Conservation (phyloP, 2,329 filamentous ascomycete species). For the Aureobasidium leucospermi region DNA sequence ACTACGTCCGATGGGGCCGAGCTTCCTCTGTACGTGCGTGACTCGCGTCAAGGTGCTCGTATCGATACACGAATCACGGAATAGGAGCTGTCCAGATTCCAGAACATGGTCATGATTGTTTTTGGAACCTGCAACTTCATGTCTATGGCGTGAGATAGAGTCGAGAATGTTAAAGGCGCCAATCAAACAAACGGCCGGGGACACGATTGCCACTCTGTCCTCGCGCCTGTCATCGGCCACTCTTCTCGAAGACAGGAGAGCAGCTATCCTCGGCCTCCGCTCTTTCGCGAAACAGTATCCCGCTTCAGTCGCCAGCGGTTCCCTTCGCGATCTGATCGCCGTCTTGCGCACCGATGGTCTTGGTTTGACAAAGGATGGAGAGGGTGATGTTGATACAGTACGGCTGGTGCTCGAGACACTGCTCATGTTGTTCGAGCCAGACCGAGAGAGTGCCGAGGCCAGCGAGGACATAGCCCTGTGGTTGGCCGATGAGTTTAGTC, state of each 20-base stretch:
- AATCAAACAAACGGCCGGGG: conserved; percentile 89
- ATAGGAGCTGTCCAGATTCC: conserved; percentile 2
- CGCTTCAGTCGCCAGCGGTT: conserved; percentile 88
- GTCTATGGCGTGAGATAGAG: neutral
- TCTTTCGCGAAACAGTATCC: conserved; percentile 97
- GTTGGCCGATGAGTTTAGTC: conserved; percentile 96
- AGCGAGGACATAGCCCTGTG: conserved; percentile 94
- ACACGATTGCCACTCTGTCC: conserved; percentile 87
- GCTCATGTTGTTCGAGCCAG: conserved; percentile 78
- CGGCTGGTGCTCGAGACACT: conserved; percentile 93
- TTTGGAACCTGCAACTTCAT: neutral
- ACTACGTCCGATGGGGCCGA: too few species aligned
- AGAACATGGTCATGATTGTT: conserved; percentile 1
- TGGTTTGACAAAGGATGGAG: conserved; percentile 24
- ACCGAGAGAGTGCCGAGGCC: conserved; percentile 66
- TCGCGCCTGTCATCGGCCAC: conserved; percentile 82
- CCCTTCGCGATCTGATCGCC: conserved; percentile 79
- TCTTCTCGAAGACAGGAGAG: conserved; percentile 86
- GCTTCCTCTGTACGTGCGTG: neutral
- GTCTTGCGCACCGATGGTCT: conserved; percentile 69
- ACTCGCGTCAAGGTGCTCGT: neutral
- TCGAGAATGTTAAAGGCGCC: conserved; percentile 57
- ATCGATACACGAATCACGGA: conserved; percentile 2
- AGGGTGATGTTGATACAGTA: conserved; percentile 79
- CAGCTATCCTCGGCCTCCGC: conserved; percentile 83